phyloP scores from a whole-genome alignment of 768 basidiomycete species.

The Tricholomella constricta region DNA sequence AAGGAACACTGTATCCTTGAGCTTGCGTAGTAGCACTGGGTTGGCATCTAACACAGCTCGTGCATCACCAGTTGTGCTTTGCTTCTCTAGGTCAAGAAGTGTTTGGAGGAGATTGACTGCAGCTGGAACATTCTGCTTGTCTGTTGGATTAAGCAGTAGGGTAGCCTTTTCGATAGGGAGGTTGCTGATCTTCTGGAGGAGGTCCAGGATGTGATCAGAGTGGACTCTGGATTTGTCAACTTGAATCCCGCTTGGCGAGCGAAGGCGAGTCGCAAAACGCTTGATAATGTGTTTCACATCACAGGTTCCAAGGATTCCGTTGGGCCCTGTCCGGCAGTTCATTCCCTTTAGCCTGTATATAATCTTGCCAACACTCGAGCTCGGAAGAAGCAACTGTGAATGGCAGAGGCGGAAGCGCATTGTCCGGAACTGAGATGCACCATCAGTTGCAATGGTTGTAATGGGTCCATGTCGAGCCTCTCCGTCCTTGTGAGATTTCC shows the following conservation, averaged over 20 bases:
- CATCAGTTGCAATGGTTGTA: too few species aligned
- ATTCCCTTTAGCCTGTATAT: background rate
- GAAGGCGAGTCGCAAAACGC: background rate
- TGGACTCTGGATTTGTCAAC: background rate
- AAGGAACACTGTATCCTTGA: too few species aligned
- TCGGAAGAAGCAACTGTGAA: too few species aligned
- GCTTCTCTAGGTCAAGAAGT: background rate
- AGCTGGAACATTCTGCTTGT: background rate
- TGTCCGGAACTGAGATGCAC: too few species aligned
- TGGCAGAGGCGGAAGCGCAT: too few species aligned
- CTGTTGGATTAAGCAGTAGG: background rate
- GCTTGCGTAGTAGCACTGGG: too few species aligned
- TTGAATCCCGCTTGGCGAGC: background rate
- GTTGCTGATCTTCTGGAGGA: background rate
- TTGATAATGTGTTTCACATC: background rate
- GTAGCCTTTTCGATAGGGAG: too few species aligned
- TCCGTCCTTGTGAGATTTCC: too few species aligned
- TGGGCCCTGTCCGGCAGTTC: background rate
- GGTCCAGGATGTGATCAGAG: background rate
- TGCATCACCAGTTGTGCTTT: background rate
- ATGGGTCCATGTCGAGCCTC: too few species aligned
- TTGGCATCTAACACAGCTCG: too few species aligned
- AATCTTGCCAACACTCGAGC: background rate
- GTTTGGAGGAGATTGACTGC: background rate
- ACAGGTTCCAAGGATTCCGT: background rate